Conservation (phyloP, 1,139 yeast species). For the Hansenula sp. region DNA sequence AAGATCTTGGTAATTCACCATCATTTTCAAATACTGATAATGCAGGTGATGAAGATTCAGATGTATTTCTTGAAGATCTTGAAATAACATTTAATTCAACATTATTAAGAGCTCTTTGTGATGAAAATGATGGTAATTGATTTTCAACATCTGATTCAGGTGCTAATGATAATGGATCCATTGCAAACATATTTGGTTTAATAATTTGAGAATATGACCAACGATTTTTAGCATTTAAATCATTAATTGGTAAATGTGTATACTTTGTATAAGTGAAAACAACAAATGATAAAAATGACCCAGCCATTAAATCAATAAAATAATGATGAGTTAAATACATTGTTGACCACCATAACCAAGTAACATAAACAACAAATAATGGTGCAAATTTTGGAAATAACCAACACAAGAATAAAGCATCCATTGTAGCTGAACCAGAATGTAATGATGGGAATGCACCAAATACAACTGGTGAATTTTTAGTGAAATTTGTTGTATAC, state of each 20-base stretch:
- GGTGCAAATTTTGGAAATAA: slow-evolving; percentile 68
- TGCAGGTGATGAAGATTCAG: slow-evolving; percentile 18
- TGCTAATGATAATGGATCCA: slow-evolving; percentile 29
- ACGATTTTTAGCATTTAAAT: slow-evolving; percentile 63
- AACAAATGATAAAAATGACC: slow-evolving; percentile 69
- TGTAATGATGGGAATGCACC: slow-evolving; percentile 98
- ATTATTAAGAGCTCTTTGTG: slow-evolving; percentile 6
- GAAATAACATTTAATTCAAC: slow-evolving; percentile 18
- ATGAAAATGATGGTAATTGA: slow-evolving; percentile 8
- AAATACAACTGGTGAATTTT: slow-evolving; percentile 86
- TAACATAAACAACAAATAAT: slow-evolving; percentile 67
- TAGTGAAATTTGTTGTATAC: slow-evolving; percentile 76
- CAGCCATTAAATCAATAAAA: slow-evolving; percentile 87
- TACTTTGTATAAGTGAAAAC: slow-evolving; percentile 74
- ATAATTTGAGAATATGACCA: slow-evolving; percentile 64
- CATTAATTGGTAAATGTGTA: slow-evolving; percentile 66
- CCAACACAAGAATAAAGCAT: slow-evolving; percentile 78
- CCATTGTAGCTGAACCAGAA: slow-evolving; percentile 92
- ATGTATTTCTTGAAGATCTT: slow-evolving; percentile 9
- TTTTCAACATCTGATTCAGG: slow-evolving; percentile 15
- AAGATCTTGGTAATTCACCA: slow-evolving; percentile 18
- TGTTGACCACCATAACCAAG: slow-evolving; percentile 98
- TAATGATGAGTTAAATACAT: slow-evolving; percentile 97
- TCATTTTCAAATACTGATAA: slow-evolving; percentile 18
- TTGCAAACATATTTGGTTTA: slow-evolving; percentile 25